Percentiles rank a stretch among this genome's conserved stretches.
Evolutionary conservation across 768 basidiomycete species (phyloP).

Genomic region (Terana coerulea): DNA sequence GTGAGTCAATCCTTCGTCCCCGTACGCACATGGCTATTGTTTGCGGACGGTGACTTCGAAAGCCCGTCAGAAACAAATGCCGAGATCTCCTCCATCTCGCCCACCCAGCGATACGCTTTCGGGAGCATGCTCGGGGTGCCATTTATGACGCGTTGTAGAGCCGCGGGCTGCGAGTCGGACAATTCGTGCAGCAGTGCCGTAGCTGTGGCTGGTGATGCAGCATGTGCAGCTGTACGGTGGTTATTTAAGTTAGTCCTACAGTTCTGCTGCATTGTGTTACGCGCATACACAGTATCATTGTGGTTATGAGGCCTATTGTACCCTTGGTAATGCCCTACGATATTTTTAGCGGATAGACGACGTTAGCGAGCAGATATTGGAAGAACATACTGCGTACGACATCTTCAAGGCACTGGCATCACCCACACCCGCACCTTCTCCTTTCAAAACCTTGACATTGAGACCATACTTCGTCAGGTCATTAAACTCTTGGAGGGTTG

Average conservation of each 20-base stretch:
- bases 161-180: conserved; percentile 39
- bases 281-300: conserved; percentile 49
- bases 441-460: conserved; percentile 41
- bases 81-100: conserved; percentile 63
- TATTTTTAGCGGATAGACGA: too few species aligned
- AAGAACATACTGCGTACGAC: conserved; percentile 51
- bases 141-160: conserved; percentile 37
- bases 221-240: conserved; percentile 46
- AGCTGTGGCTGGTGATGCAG: conserved; percentile 58
- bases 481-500: conserved; percentile 36
- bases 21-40: conserved; percentile 6
- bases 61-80: conserved; percentile 38
- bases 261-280: background rate
- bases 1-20: conserved; percentile 42
- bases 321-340: conserved; percentile 55
- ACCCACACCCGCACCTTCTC: conserved; percentile 46
- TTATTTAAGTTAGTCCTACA: background rate
- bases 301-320: conserved; percentile 45
- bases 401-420: conserved; percentile 63
- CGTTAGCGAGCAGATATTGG: background rate
- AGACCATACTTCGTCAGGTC: conserved; percentile 40
- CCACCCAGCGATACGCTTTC: conserved; percentile 62
- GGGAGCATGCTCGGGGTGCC: conserved; percentile 47
- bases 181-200: conserved; percentile 50
- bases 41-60: background rate